These are phyloP conservation scores for Amaranthus hypochondriacus DNA, from an alignment of 148 eudicot species.

Conservation along the genomic window DNA sequence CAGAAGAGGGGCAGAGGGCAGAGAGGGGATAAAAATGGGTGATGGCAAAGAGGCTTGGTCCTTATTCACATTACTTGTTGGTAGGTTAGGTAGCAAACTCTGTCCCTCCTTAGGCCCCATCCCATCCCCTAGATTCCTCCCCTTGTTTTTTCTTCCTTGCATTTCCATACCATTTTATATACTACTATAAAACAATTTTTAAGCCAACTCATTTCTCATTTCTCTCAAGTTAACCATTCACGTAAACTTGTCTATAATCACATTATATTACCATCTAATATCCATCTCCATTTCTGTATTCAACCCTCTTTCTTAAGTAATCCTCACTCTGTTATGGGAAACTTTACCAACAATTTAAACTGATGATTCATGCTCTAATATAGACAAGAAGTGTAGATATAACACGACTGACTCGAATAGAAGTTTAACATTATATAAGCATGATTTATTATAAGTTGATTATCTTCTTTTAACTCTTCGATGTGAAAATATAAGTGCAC, in stretches of 20 bases:
- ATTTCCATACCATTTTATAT: neutral
- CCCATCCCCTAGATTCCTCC: slow-evolving; percentile 42
- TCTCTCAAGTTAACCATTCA: slow-evolving; percentile 21
- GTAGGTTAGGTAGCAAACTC: slow-evolving; percentile 82
- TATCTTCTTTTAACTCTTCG: neutral
- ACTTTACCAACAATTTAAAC: neutral
- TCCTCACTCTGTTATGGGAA: slow-evolving; percentile 4
- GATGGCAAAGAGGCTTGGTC: slow-evolving; percentile 33
- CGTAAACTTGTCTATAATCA: neutral
- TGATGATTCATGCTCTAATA: no score
- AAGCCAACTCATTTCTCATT: slow-evolving; percentile 38
- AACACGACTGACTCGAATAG: no score
- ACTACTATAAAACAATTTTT: slow-evolving; percentile 20
- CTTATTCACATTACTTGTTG: slow-evolving; percentile 68
- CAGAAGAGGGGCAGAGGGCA: no score
- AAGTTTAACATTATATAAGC: neutral
- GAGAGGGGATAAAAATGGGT: slow-evolving; percentile 25
- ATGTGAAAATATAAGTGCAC: no score
- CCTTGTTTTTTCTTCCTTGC: slow-evolving; percentile 5
- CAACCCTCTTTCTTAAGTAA: slow-evolving; percentile 1
- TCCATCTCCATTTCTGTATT: neutral
- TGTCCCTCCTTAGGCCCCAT: slow-evolving; percentile 65
- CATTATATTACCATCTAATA: no score
- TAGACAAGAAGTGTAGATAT: no score
- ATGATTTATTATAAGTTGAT: neutral